Evolutionary conservation across 1,284 basidiomycete species (phyloP).

Genomic region (Abortiporus biennis): DNA sequence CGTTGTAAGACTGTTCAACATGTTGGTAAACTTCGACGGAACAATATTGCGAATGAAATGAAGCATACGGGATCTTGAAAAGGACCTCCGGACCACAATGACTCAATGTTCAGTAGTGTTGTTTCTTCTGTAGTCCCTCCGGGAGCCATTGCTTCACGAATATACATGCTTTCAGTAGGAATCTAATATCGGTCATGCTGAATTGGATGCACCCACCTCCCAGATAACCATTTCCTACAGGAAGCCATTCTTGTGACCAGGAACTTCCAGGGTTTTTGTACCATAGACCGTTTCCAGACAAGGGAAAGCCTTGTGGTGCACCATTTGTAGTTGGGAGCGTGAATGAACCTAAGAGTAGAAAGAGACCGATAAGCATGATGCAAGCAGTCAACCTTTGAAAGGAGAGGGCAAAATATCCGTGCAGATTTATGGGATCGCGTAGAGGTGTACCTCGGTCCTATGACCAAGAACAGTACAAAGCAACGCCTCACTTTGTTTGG

Average conservation of each 20-base stretch:
- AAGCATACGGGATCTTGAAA: conserved; percentile 53
- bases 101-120: conserved; percentile 68
- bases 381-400: too few species aligned
- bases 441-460: too few species aligned
- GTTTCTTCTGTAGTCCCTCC: conserved; percentile 56
- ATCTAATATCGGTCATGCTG: neutral
- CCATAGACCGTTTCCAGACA: conserved; percentile 71
- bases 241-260: conserved; percentile 58
- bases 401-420: too few species aligned
- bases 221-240: conserved; percentile 69
- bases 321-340: too few species aligned
- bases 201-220: conserved; percentile 39
- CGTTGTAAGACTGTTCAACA: conserved; percentile 53
- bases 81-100: conserved; percentile 70
- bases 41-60: neutral
- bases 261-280: conserved; percentile 42
- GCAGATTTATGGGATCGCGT: too few species aligned
- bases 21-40: conserved; percentile 4
- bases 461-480: too few species aligned
- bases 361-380: too few species aligned
- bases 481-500: too few species aligned
- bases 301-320: conserved; percentile 51
- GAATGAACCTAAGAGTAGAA: too few species aligned
- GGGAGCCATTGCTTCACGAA: conserved; percentile 49
- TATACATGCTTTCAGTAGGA: neutral